phyloP scores from a whole-genome alignment of 179 eudicot genomes.

The Carnegiea gigantea region DNA sequence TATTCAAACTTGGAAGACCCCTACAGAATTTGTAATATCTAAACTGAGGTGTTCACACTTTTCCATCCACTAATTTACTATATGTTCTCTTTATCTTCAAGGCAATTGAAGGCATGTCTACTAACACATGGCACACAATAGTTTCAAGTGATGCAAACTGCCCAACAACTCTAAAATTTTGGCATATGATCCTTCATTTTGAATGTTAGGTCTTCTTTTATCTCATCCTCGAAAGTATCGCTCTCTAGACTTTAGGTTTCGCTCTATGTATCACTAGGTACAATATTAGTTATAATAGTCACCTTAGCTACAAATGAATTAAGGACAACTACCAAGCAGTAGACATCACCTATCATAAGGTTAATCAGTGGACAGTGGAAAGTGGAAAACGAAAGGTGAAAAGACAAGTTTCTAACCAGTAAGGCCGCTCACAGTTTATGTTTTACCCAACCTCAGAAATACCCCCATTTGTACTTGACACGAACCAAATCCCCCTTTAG shows the following conservation, averaged over 20 bases:
- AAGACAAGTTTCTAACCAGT: background rate
- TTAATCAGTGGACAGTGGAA: background rate
- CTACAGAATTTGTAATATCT: background rate
- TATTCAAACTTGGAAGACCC: background rate
- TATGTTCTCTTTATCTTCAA: background rate
- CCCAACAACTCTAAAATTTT: background rate
- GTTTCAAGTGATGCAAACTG: too few relatives aligned
- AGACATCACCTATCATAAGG: background rate
- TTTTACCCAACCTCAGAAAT: background rate
- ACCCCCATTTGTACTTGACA: background rate
- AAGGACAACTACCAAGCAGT: background rate
- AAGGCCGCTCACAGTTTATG: background rate
- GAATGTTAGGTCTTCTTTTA: background rate
- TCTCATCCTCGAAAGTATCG: background rate
- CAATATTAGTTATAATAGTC: background rate
- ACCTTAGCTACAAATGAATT: background rate
- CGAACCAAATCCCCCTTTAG: background rate
- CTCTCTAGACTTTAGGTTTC: background rate
- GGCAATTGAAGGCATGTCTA: too few relatives aligned
- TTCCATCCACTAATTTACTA: background rate
- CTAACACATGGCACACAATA: too few relatives aligned
- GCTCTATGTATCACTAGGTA: background rate
- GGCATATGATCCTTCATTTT: background rate
- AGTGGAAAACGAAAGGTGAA: background rate
- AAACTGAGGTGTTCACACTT: constrained; percentile 14